Conservation (phyloP, 345 rosid genomes). For the Heritiera littoralis region DNA sequence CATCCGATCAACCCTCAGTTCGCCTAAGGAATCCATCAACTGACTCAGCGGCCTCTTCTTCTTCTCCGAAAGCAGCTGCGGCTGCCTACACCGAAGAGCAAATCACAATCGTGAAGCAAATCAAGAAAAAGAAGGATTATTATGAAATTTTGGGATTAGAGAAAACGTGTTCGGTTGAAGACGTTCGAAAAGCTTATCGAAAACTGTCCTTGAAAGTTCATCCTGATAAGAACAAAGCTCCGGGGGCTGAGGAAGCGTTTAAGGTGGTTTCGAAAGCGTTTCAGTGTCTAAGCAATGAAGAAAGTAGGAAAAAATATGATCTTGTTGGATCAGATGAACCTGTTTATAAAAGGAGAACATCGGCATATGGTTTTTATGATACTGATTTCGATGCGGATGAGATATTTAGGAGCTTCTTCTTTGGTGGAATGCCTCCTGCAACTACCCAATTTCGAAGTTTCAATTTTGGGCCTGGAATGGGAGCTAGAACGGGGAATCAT, state of each 20-base stretch:
- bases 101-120: slow-evolving; percentile 63
- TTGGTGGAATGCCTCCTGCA: slow-evolving; percentile 81
- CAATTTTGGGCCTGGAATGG: slow-evolving; percentile 66
- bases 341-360: slow-evolving; percentile 48
- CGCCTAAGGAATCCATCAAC: slow-evolving; percentile 52
- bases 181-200: slow-evolving; percentile 78
- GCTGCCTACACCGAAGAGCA: slow-evolving; percentile 69
- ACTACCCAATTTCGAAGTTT: slow-evolving; percentile 69
- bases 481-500: slow-evolving; percentile 51
- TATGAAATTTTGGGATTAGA: slow-evolving; percentile 85
- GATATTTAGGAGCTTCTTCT: slow-evolving; percentile 90
- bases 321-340: slow-evolving; percentile 78
- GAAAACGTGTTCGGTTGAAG: slow-evolving; percentile 67
- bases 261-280: slow-evolving; percentile 86
- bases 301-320: slow-evolving; percentile 66
- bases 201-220: slow-evolving; percentile 90
- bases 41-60: slow-evolving; percentile 38
- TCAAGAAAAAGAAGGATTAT: slow-evolving; percentile 78
- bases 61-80: slow-evolving; percentile 11
- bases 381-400: slow-evolving; percentile 88
- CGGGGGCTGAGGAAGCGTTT: slow-evolving; percentile 92
- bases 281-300: slow-evolving; percentile 84
- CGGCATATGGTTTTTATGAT: slow-evolving; percentile 62
- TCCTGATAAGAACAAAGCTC: slow-evolving; percentile 92
- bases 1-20: slow-evolving; percentile 52